Base-by-base conservation (phyloP, 2,329 filamentous ascomycete genomes). In the Stagonosporopsis tanaceti region DNA sequence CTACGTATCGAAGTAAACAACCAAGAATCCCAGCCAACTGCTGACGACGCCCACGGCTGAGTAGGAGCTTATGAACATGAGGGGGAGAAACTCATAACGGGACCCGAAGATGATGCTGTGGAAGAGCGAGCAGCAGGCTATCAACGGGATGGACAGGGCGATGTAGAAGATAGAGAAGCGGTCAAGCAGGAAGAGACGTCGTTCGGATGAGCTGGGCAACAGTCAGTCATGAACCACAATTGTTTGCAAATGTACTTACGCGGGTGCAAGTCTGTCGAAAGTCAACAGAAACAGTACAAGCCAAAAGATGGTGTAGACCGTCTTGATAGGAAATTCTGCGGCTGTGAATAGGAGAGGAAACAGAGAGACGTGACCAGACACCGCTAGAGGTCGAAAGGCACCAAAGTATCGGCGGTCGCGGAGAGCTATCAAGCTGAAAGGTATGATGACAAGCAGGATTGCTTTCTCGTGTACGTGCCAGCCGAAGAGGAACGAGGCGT, bases 401-500 rank as follows among this genome's bases (percentile, higher is more conserved):
- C 92, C 89, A 30, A 98, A 87, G 72, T 97, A 93, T 25, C 95
- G 88, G 48, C 95, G 87, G 75, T 98, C 93, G 74, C 90, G 90
- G 48, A 98, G 85, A 0, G 94, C 93, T 59, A 98, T 89, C 60
- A 99, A 84, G 66, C 91, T 96, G 81, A 98, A 98, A 0, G 95
- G 95, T 46, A 98, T 91, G 64, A 99, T 93, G 71, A 98, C 90
- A 20, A 98, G 85, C 22, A 99, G 84, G 55, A 99, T 91, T 1
- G 95, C 95, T 78, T 99, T 99, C 74, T 99, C 95, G 70, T 99
- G 95, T 8, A 99, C 95, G 72, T 99, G 95, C 93, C 94, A 99
- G 54, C 95, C 94, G 68, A 98, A 98, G 9, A 99, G 84, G 79
- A 99, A 99, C 0, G 94, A 97, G 0, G 94, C 91, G 73, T 97